These are phyloP conservation scores for Rubia tinctorum DNA, from an alignment of 305 asterid species.

Conservation along the genomic window DNA sequence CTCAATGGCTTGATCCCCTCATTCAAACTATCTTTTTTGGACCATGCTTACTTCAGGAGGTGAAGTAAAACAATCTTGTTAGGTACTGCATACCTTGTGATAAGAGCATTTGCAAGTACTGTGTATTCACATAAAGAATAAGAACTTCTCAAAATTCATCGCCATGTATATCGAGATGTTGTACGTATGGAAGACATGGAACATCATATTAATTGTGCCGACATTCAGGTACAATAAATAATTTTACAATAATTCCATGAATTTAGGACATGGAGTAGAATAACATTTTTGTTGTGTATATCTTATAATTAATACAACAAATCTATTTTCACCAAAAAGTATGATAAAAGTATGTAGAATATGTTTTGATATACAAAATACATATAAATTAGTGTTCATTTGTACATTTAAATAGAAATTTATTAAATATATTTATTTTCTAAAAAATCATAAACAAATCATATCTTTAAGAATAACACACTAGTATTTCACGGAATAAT, in stretches of 20 bases:
- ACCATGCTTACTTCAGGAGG: not conserved
- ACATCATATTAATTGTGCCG: not conserved
- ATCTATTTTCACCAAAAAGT: too few species aligned
- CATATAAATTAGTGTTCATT: too few species aligned
- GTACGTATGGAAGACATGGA: not conserved
- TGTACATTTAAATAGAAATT: too few species aligned
- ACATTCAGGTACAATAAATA: not conserved
- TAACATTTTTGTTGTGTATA: not conserved
- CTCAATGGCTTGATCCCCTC: not conserved
- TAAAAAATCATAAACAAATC: too few species aligned
- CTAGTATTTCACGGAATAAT: too few species aligned
- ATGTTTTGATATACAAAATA: too few species aligned
- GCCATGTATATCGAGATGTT: not conserved
- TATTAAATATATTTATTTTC: too few species aligned
- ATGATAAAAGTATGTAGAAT: too few species aligned
- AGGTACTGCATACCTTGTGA: not conserved
- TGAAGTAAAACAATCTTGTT: not conserved
- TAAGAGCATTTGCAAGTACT: not conserved
- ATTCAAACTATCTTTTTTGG: not conserved
- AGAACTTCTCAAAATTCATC: not conserved
- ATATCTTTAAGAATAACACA: too few species aligned
- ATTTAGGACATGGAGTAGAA: too few species aligned
- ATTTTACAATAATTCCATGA: too few species aligned
- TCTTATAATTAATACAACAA: too few species aligned
- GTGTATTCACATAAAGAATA: not conserved